These are phyloP conservation scores for Pichia sp. DNA, from an alignment of 1,139 yeast species.

Conservation along the genomic window DNA sequence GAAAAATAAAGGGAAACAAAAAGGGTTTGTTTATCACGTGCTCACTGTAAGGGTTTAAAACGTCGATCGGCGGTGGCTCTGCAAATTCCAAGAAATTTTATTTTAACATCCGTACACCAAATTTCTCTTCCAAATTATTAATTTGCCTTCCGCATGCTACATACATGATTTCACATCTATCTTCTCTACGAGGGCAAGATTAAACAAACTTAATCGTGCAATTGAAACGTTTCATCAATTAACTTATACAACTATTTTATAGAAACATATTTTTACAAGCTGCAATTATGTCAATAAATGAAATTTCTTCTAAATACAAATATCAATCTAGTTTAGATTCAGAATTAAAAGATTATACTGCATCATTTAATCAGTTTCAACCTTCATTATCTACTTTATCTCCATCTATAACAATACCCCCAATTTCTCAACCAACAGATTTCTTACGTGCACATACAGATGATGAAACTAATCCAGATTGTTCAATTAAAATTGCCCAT, in stretches of 20 bases:
- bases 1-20: too few species aligned
- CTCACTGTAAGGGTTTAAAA: too few species aligned
- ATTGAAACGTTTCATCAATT: background rate
- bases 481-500: constrained; percentile 93
- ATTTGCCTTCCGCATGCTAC: too few species aligned
- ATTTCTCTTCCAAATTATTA: too few species aligned
- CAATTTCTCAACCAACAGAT: constrained; percentile 87
- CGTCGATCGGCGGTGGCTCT: too few species aligned
- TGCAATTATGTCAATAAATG: constrained; percentile 32
- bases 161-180: too few species aligned
- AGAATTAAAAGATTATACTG: constrained; percentile 31
- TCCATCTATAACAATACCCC: constrained; percentile 71
- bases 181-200: too few species aligned
- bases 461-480: constrained; percentile 85
- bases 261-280: background rate
- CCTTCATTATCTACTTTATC: constrained; percentile 37
- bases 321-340: constrained; percentile 15
- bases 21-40: too few species aligned
- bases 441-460: constrained; percentile 97
- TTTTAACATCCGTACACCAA: too few species aligned
- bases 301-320: constrained; percentile 36
- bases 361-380: constrained; percentile 15
- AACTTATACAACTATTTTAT: background rate
- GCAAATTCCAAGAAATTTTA: too few species aligned
- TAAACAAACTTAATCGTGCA: too few species aligned